A percentile compares a stretch with the other conserved stretches of the same genome.
Conservation (phyloP, 495 filamentous ascomycete species). For the Letharia lupina region DNA sequence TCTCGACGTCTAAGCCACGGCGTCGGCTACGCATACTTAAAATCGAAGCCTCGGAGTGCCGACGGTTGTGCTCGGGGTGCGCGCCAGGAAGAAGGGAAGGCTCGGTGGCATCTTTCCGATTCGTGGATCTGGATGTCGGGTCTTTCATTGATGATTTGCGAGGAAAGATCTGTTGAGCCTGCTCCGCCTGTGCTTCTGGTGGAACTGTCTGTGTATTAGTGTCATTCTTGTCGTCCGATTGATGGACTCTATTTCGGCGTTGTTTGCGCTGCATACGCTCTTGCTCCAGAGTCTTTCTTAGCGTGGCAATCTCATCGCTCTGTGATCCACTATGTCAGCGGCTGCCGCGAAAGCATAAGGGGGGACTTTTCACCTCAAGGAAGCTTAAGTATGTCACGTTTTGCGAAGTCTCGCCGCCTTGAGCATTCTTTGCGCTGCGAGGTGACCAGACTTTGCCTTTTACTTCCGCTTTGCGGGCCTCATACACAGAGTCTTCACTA, state of each 20-base stretch:
- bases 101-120: constrained; percentile 7
- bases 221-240: constrained; percentile 4
- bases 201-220: neutral
- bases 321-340: constrained; percentile 20
- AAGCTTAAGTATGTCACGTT: constrained; percentile 42
- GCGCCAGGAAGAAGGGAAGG: constrained; percentile 2
- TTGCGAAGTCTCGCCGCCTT: constrained; percentile 21
- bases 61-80: constrained; percentile 27
- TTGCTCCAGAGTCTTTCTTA: constrained; percentile 43
- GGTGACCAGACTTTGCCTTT: constrained; percentile 3
- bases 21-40: constrained; percentile 17
- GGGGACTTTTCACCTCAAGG: constrained; percentile 33
- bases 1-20: constrained; percentile 35
- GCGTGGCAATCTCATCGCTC: constrained; percentile 40
- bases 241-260: constrained; percentile 26
- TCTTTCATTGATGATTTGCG: constrained; percentile 44
- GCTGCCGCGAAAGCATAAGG: neutral
- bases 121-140: neutral
- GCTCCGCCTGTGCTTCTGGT: neutral
- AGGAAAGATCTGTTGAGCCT: constrained; percentile 28
- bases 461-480: constrained; percentile 3
- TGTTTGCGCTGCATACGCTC: constrained; percentile 42
- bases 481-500: constrained; percentile 8
- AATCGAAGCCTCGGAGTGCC: constrained; percentile 41
- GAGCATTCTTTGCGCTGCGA: neutral